Conservation (phyloP, 768 basidiomycete genomes). For the Boletus sp. region DNA sequence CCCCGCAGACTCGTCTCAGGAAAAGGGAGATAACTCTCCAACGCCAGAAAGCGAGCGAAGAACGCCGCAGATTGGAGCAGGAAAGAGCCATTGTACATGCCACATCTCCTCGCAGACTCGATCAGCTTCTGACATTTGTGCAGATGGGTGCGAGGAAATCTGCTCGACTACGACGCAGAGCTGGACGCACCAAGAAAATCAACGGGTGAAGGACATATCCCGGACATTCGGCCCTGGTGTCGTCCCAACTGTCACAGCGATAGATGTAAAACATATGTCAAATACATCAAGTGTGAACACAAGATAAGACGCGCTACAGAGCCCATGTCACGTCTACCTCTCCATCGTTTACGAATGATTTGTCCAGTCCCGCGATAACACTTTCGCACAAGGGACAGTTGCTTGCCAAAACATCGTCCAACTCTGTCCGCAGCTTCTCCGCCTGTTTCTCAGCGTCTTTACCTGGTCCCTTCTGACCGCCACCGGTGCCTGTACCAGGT, state of each 20-base stretch:
- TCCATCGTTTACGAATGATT: constrained; percentile 77
- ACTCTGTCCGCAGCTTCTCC: constrained; percentile 74
- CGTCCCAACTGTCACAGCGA: neutral
- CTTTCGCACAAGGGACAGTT: constrained; percentile 94
- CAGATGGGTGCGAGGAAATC: constrained; percentile 84
- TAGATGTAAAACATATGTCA: constrained; percentile 11
- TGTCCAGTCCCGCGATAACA: constrained; percentile 81
- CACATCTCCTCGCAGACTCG: neutral
- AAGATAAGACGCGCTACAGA: constrained; percentile 38
- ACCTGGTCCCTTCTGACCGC: constrained; percentile 43
- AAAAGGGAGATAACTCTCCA: constrained; percentile 66
- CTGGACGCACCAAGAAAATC: constrained; percentile 78
- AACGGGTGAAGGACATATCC: constrained; percentile 51
- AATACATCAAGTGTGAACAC: neutral
- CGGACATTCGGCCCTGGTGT: neutral
- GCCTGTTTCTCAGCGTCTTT: constrained; percentile 57
- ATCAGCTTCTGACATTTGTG: constrained; percentile 2
- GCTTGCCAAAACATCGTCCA: constrained; percentile 87
- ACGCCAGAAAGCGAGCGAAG: constrained; percentile 71
- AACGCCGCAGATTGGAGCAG: constrained; percentile 55
- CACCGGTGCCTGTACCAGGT: constrained; percentile 56
- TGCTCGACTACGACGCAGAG: constrained; percentile 66
- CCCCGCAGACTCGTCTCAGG: constrained; percentile 35
- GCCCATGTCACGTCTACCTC: constrained; percentile 80
- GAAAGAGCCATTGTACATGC: constrained; percentile 32